Evolutionary conservation across 176 grass and related monocot species (phyloP).

Genomic region (Coix lacrymajobi): DNA sequence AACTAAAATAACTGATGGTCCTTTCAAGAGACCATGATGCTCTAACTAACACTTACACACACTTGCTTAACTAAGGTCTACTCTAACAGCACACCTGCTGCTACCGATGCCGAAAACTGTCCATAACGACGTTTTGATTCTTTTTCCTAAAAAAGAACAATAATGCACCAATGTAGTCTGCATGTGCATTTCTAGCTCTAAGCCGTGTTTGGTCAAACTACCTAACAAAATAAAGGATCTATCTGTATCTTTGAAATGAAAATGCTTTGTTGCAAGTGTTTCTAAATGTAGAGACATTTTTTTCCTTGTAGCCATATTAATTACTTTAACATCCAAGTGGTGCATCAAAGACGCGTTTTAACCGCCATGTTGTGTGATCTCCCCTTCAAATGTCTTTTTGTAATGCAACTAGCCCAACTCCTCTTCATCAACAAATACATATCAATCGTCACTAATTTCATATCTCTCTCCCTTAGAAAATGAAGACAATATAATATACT

Average conservation of each 20-base stretch:
- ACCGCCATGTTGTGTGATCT: background rate
- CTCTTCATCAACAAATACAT: background rate
- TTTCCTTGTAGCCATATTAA: background rate
- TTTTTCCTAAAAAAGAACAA: background rate
- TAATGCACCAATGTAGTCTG: background rate
- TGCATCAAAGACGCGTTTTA: slow-evolving; percentile 26
- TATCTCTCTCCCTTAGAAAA: background rate
- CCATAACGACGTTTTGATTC: background rate
- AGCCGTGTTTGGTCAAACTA: background rate
- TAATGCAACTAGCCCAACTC: background rate
- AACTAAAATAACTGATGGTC: slow-evolving; percentile 29
- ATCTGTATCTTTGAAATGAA: background rate
- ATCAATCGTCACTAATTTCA: background rate
- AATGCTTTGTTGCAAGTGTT: background rate
- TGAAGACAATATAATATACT: background rate
- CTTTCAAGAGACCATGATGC: slow-evolving; percentile 7
- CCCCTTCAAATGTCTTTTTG: background rate
- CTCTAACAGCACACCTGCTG: background rate
- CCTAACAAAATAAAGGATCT: background rate
- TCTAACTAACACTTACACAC: background rate
- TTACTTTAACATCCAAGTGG: background rate
- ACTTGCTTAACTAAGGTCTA: slow-evolving; percentile 1
- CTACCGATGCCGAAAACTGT: background rate
- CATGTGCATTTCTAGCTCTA: background rate
- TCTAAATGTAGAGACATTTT: background rate